Evolutionary conservation across 1,139 yeast genomes (phyloP), one percentile per base, ranked within the genome.

Genomic region (Zygosaccharomyces sapae): DNA sequence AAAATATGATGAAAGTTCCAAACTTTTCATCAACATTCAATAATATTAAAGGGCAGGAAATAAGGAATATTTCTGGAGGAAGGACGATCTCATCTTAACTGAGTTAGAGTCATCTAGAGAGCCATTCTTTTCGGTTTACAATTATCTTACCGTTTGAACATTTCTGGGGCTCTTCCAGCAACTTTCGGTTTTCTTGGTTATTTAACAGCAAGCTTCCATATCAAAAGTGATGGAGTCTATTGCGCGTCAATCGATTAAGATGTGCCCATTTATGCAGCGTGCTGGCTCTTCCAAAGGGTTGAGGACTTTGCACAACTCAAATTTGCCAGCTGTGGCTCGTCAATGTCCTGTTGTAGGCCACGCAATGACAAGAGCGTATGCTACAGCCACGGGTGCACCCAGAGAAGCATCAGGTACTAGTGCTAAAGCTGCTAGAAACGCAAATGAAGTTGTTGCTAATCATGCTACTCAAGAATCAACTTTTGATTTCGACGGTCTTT

Each of bases 321-420:
- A 73, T 30, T 75, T 87, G 60, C 75, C 79, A 34, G 61, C 69
- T 46, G 80, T 81, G 55, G 96, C 96, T 47, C 70, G 78, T 41
- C 78, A 76, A 55, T 90, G 97, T 69, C 97, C 97, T 18, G 85
- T 88, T 52, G 86, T 89, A 86, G 86, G 87, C 33, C 81, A 81
- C 48, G 96, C 96, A 39, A 69, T 89, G 36, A 53, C 48, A 33
- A 43, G 42, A 16, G 38, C 38, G 5, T 59, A 58, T 41, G 63
- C 61, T 16, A 55, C 59, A 9, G 58, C 67, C 35, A 52, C 55
- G 22, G 52, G 57, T 43, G 46, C 59, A 10, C 45, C 49, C 13
- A 39, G 61, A 55, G 65, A 56, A 59, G 43, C 55, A 9, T 77
- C 80, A 38, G 62, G 68, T 46, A 59, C 70, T 31, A 59, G 70